These are phyloP conservation scores for Oryza longistaminata DNA, from an alignment of 176 grass and related monocot genomes.

Conservation along the genomic window DNA sequence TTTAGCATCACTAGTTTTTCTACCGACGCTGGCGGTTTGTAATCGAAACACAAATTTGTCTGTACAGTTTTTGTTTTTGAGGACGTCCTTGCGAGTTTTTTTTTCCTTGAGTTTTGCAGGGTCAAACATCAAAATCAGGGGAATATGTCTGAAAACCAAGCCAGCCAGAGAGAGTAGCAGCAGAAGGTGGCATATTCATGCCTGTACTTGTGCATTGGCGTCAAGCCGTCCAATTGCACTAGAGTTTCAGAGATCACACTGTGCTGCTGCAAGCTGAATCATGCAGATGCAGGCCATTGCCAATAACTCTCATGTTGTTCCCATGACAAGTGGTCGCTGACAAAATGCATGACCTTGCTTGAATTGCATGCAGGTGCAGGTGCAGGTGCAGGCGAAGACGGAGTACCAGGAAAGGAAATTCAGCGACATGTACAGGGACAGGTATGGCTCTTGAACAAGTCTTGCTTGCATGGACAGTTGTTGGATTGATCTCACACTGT, in stretches of 20 bases:
- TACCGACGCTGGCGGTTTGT: not conserved
- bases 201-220: slow-evolving; percentile 29
- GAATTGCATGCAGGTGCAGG: not conserved
- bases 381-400: not conserved
- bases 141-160: slow-evolving; percentile 6
- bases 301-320: slow-evolving; percentile 10
- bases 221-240: not conserved
- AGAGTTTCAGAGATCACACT: slow-evolving; percentile 21
- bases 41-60: not conserved
- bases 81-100: not conserved
- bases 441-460: not conserved
- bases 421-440: not conserved
- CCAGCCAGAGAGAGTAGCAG: slow-evolving; percentile 4
- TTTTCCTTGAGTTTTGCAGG: not conserved
- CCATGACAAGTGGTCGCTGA: slow-evolving; percentile 20
- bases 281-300: slow-evolving; percentile 11
- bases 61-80: not conserved
- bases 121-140: slow-evolving; percentile 35
- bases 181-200: slow-evolving; percentile 27
- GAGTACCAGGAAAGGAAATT: not conserved
- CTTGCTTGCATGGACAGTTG: not conserved
- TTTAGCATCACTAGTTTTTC: not conserved
- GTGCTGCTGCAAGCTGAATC: not conserved
- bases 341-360: slow-evolving; percentile 13
- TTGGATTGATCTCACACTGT: not conserved